These are phyloP conservation scores for Clonostachys solani DNA, from an alignment of 2,329 filamentous ascomycete genomes.

Conservation along the genomic window DNA sequence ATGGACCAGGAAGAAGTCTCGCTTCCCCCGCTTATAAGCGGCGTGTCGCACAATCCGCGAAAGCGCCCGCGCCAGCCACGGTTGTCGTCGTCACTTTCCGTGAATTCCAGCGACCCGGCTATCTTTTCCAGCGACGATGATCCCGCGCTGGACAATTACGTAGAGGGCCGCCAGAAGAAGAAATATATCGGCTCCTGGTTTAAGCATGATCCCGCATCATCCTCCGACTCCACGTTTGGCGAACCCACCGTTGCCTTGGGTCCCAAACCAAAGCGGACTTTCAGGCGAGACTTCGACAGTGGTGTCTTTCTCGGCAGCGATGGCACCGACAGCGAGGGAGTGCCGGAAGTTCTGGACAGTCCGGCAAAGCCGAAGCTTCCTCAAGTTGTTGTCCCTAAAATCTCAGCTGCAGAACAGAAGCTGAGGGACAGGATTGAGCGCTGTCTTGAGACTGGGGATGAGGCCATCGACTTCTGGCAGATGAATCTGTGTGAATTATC, in stretches of 20 bases:
- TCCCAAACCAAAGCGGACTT: constrained; percentile 41
- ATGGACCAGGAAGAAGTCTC: no score
- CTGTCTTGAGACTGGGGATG: constrained; percentile 54
- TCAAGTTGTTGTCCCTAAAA: constrained; percentile 16
- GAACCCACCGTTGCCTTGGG: constrained; percentile 17
- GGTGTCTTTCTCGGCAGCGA: constrained; percentile 67
- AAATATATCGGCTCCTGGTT: constrained; percentile 67
- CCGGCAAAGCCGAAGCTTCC: constrained; percentile 26
- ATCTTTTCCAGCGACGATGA: constrained; percentile 72
- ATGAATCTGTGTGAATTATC: constrained; percentile 49
- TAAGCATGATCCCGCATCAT: constrained; percentile 51
- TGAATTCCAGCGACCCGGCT: constrained; percentile 65
- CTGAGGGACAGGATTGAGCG: constrained; percentile 41
- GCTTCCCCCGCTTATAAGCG: no score
- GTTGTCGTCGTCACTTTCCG: constrained; percentile 15
- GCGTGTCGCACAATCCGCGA: constrained; percentile 29
- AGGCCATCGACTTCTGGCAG: constrained; percentile 59
- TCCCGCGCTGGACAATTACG: constrained; percentile 61
- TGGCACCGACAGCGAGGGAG: constrained; percentile 36
- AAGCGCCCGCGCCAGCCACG: constrained; percentile 29
- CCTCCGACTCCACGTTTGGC: constrained; percentile 41
- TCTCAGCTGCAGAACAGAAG: constrained; percentile 34
- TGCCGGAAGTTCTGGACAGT: neutral
- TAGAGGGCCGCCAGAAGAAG: constrained; percentile 52
- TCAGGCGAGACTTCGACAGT: constrained; percentile 61